Evolutionary conservation across 2,329 filamentous ascomycete species (phyloP), one percentile per base, ranked within the genome.

Genomic region (Botrytis paeoniae): DNA sequence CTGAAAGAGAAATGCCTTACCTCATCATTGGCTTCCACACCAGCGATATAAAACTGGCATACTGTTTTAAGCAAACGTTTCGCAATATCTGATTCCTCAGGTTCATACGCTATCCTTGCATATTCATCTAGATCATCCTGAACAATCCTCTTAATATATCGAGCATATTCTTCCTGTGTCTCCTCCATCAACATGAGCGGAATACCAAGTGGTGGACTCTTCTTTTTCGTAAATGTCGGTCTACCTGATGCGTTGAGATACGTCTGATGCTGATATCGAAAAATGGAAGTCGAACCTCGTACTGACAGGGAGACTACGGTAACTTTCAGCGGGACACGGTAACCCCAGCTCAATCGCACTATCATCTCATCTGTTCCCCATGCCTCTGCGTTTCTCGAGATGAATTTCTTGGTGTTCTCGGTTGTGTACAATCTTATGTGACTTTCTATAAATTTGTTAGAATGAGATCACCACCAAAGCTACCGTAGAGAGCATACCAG

Each of bases 161-260:
- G 63, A 20, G 73, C 72, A 60, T 79, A 80, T 59, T 71, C 68
- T 12, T 78, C 74, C 69, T 78, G 75, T 75, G 79, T 79, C 22
- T 78, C 79, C 54, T 77, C 76, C 77, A 80, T 78, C 1, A 74
- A 74, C 48, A 73, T 74, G 16, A 78, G 73, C 10, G 77, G 78
- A 41, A 80, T 79, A 22, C 78, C 78, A 18, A 80, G 74, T 1
- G 79, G 79, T 41, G 78, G 78, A 54, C 79, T 80, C 48, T 74
- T 72, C 66, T 77, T 77, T 64, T 73, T 73, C 14, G 78, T 74
- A 9, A 78, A 62, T 45, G 66, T 75, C 22, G 75, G 76, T 25
- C 69, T 59, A 7, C 70, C 51, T 32, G 62, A 68, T 32, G 74
- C 74, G 32, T 75, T 75, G 20, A 70, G 64, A 18, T 75, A 70